These are phyloP conservation scores for Myxozyma lipomycoides DNA, from an alignment of 805 yeast genomes.

Conservation along the genomic window DNA sequence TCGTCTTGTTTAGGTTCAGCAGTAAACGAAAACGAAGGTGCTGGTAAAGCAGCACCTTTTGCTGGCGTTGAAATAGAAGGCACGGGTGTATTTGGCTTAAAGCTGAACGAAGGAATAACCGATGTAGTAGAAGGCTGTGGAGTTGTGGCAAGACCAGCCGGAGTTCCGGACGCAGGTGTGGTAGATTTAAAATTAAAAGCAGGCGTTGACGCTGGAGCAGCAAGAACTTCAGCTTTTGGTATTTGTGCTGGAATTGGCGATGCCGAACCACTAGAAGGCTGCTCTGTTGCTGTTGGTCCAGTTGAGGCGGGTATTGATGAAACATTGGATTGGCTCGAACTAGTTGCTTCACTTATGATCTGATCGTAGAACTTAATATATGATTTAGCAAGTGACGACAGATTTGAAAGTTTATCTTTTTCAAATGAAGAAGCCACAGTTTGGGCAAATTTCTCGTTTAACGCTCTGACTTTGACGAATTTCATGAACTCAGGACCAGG, in stretches of 20 bases:
- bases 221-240: not conserved
- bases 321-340: not conserved
- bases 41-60: conserved; percentile 1
- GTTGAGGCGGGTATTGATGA: not conserved
- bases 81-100: not conserved
- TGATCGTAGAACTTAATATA: conserved; percentile 18
- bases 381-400: conserved; percentile 8
- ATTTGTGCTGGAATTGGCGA: not conserved
- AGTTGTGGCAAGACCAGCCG: not conserved
- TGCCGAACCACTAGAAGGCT: not conserved
- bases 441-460: conserved; percentile 21
- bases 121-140: conserved; percentile 1
- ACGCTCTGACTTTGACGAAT: conserved; percentile 28
- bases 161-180: conserved; percentile 6
- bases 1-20: not conserved
- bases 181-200: conserved; percentile 12
- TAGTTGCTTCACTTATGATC: conserved; percentile 11
- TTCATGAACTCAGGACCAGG: conserved; percentile 23
- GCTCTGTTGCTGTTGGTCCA: not conserved
- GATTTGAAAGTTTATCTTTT: conserved; percentile 25
- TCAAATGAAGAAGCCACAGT: conserved; percentile 16
- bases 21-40: not conserved
- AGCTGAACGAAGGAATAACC: not conserved
- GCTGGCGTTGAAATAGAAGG: not conserved
- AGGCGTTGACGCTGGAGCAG: not conserved